Conservation (phyloP, 164 flowering plant species). For the Brasenia schreberi region DNA sequence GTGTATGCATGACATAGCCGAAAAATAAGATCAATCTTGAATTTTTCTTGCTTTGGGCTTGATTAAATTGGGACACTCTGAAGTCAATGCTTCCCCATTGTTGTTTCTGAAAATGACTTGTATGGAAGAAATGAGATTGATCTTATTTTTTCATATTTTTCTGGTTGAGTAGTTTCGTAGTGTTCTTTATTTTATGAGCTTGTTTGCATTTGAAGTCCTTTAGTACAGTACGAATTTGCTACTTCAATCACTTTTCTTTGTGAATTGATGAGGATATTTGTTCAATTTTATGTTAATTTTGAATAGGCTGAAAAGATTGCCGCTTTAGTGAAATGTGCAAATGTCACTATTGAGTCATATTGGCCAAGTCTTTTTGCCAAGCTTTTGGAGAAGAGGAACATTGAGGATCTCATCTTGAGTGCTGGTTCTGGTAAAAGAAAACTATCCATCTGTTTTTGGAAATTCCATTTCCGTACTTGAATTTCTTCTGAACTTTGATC, state of each 20-base stretch:
- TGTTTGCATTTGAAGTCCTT: not conserved
- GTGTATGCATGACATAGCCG: too few relatives aligned
- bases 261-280: not conserved
- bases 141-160: too few relatives aligned
- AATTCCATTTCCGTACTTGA: not conserved
- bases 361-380: conserved; percentile 13
- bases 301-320: conserved; percentile 12
- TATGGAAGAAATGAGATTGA: too few relatives aligned
- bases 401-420: conserved; percentile 9
- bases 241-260: too few relatives aligned
- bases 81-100: too few relatives aligned
- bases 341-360: conserved; percentile 7
- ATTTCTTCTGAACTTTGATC: not conserved
- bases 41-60: too few relatives aligned
- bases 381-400: conserved; percentile 8
- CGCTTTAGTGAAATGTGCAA: conserved; percentile 3
- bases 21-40: too few relatives aligned
- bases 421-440: conserved; percentile 9
- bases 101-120: too few relatives aligned
- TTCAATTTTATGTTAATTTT: not conserved
- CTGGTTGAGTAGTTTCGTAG: too few relatives aligned
- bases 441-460: not conserved
- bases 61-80: too few relatives aligned
- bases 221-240: not conserved
- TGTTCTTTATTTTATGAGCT: not conserved